Conservation (phyloP, 768 basidiomycete genomes). For the Mrakia blollopis region DNA sequence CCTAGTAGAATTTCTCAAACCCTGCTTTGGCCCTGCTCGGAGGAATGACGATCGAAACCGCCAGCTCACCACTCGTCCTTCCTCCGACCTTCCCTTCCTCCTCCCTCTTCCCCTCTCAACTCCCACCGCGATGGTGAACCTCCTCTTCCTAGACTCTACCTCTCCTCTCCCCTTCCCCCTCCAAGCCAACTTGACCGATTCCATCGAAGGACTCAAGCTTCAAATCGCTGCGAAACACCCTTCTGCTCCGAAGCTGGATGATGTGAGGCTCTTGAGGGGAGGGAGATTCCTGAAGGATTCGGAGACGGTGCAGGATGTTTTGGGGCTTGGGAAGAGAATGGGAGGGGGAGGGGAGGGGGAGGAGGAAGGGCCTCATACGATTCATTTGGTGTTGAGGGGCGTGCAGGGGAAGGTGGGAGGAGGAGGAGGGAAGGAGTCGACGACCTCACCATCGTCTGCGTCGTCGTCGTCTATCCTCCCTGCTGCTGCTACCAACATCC, state of each 20-base stretch:
- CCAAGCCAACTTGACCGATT: slow-evolving; percentile 14
- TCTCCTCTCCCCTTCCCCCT: background rate
- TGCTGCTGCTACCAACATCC: no score
- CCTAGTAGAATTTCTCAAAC: background rate
- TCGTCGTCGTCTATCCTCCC: no score
- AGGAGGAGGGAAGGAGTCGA: background rate
- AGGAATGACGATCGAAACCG: background rate
- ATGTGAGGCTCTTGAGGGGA: slow-evolving; percentile 16
- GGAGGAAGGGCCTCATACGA: slow-evolving; percentile 12
- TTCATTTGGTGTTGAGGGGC: slow-evolving; percentile 25
- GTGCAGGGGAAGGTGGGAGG: background rate
- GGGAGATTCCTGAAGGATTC: slow-evolving; percentile 15
- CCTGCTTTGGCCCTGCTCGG: background rate
- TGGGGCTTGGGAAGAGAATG: background rate
- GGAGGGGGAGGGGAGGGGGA: background rate
- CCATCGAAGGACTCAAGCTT: slow-evolving; percentile 3
- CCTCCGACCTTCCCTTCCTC: background rate
- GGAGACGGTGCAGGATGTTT: slow-evolving; percentile 22
- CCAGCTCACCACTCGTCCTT: background rate
- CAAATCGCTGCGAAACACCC: slow-evolving; percentile 12
- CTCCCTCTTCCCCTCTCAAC: background rate
- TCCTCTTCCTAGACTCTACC: slow-evolving; percentile 24
- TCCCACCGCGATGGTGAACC: slow-evolving; percentile 11
- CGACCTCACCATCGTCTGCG: background rate
- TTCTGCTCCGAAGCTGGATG: background rate